Evolutionary conservation across 139 green algal species (phyloP).

Genomic region (Tetradesmus lagerheimii): DNA sequence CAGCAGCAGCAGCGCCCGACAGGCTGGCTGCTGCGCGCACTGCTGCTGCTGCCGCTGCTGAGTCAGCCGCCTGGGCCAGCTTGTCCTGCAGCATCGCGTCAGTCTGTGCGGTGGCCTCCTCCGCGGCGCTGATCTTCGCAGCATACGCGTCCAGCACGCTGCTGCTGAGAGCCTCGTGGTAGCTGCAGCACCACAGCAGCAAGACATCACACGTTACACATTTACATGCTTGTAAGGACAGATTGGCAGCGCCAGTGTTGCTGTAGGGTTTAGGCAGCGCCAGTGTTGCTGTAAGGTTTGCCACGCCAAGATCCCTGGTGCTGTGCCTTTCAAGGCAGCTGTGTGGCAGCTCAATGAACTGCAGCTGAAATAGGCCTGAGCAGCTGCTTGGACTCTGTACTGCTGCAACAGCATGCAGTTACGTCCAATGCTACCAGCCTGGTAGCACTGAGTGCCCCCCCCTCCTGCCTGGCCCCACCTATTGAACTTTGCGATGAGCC

Average conservation of each 20-base stretch:
- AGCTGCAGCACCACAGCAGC: slow-evolving; percentile 3
- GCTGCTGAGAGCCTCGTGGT: neutral
- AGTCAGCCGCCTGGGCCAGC: slow-evolving; percentile 5
- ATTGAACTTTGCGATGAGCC: slow-evolving; percentile 22
- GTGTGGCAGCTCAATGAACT: no score
- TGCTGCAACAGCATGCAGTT: neutral
- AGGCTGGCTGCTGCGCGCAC: neutral
- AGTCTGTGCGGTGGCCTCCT: slow-evolving; percentile 21
- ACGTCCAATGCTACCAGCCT: neutral
- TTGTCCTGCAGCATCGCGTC: slow-evolving; percentile 27
- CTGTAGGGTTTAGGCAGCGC: neutral
- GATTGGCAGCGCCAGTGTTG: no score
- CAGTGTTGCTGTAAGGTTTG: no score
- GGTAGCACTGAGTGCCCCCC: no score
- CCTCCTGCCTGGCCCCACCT: slow-evolving; percentile 1
- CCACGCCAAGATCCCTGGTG: no score
- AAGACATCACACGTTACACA: neutral
- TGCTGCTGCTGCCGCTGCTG: slow-evolving; percentile 9
- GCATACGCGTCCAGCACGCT: slow-evolving; percentile 6
- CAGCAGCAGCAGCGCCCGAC: neutral
- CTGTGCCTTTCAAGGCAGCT: no score
- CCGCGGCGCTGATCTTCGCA: slow-evolving; percentile 5
- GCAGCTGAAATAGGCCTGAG: no score
- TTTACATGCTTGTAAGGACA: no score
- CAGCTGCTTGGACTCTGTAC: no score